Evolutionary conservation across 2,329 filamentous ascomycete genomes (phyloP).

Genomic region (Xylariaceae sp.): DNA sequence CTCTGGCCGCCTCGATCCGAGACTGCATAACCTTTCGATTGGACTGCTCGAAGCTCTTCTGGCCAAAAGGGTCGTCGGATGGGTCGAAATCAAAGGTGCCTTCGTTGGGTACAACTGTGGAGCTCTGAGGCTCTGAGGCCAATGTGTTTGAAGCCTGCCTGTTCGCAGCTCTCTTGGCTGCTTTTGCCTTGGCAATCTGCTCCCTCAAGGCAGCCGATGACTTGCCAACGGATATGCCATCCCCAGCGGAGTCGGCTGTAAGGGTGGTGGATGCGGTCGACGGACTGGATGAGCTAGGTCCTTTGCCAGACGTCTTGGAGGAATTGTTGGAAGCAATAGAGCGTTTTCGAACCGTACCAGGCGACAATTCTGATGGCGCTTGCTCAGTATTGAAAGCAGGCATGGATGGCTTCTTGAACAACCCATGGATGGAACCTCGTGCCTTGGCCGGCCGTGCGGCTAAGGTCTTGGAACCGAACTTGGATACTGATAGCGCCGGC

Average conservation of each 20-base stretch:
- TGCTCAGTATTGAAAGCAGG: conserved; percentile 34
- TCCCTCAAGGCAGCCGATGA: conserved; percentile 79
- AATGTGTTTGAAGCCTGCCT: conserved; percentile 29
- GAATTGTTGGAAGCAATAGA: conserved; percentile 37
- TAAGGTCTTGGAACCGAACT: conserved; percentile 43
- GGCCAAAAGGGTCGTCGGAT: conserved; percentile 65
- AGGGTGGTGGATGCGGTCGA: conserved; percentile 35
- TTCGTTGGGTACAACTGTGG: conserved; percentile 43
- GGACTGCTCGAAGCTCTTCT: conserved; percentile 50
- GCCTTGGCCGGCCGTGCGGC: conserved; percentile 42
- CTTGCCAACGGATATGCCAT: conserved; percentile 41
- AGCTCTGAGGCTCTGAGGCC: conserved; percentile 24
- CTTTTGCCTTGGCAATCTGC: conserved; percentile 89
- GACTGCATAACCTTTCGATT: conserved; percentile 65
- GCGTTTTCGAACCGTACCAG: conserved; percentile 33
- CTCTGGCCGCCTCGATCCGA: conserved; percentile 66
- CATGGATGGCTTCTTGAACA: conserved; percentile 52
- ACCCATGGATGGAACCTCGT: conserved; percentile 47
- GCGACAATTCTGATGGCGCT: conserved; percentile 20
- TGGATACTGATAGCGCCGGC: conserved; percentile 27
- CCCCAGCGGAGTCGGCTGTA: conserved; percentile 34
- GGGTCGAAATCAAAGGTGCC: conserved; percentile 54
- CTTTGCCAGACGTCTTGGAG: conserved; percentile 34
- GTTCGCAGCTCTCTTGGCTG: conserved; percentile 59
- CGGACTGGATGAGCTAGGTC: conserved; percentile 31